Percentiles rank a stretch among this genome's conserved stretches.
phyloP scores from a whole-genome alignment of 345 rosid species.

The Salix koriyanagi region DNA sequence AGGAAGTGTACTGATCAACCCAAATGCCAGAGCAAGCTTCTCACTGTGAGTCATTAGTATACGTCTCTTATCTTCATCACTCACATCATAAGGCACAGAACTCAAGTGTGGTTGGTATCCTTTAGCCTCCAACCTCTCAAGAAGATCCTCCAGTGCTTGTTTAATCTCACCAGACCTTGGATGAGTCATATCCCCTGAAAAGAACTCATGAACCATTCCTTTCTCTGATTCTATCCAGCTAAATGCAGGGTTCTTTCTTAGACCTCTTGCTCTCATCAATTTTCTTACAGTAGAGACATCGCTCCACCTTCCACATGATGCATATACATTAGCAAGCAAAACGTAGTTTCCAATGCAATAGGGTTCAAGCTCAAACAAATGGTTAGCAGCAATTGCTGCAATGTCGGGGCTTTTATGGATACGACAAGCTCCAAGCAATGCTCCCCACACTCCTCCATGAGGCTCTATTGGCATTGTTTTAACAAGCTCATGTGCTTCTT shows the following conservation, averaged over 20 bases:
- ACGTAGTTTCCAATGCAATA: constrained; percentile 62
- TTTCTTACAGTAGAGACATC: constrained; percentile 49
- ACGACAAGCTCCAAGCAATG: constrained; percentile 78
- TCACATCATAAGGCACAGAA: constrained; percentile 46
- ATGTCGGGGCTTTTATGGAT: constrained; percentile 55
- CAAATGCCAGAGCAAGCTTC: constrained; percentile 72
- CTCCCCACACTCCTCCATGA: constrained; percentile 78
- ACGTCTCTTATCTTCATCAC: constrained; percentile 48
- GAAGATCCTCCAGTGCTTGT: constrained; percentile 44
- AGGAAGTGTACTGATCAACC: constrained; percentile 37
- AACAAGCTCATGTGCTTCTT: constrained; percentile 64
- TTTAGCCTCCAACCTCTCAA: constrained; percentile 32
- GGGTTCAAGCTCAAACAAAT: constrained; percentile 69
- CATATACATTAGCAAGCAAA: constrained; percentile 55
- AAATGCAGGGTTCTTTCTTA: constrained; percentile 67
- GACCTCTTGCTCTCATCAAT: constrained; percentile 45
- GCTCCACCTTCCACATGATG: constrained; percentile 55
- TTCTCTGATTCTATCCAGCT: constrained; percentile 66
- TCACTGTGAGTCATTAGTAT: constrained; percentile 59
- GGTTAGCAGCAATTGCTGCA: constrained; percentile 61
- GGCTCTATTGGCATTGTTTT: constrained; percentile 55
- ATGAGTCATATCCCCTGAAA: constrained; percentile 61
- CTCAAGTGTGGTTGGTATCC: constrained; percentile 55
- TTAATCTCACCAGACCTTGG: constrained; percentile 48
- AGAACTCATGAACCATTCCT: constrained; percentile 58